Evolutionary conservation across 805 yeast species (phyloP).

Genomic region (Cyberlindnera bimundalis): DNA sequence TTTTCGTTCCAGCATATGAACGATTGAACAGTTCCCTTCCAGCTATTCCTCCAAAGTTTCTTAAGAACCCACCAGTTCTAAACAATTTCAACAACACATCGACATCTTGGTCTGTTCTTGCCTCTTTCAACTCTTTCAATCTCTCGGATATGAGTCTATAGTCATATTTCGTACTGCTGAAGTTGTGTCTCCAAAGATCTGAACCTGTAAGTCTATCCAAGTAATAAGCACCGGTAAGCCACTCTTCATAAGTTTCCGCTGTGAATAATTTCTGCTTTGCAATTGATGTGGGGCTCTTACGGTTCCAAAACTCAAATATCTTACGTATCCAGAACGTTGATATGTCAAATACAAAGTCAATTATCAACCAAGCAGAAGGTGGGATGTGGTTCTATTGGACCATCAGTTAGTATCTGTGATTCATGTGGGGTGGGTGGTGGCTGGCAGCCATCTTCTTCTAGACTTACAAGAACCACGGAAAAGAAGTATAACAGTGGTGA

Average conservation of each 20-base stretch:
- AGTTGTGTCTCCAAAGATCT: constrained; percentile 76
- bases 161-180: constrained; percentile 77
- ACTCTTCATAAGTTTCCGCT: constrained; percentile 62
- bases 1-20: constrained; percentile 84
- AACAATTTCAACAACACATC: constrained; percentile 59
- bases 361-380: constrained; percentile 37
- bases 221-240: constrained; percentile 53
- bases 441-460: no score
- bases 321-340: constrained; percentile 38
- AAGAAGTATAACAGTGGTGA: constrained; percentile 16
- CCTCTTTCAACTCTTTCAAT: constrained; percentile 55
- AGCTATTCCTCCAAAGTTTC: constrained; percentile 91
- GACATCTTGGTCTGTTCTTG: constrained; percentile 54
- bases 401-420: no score
- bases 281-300: constrained; percentile 44
- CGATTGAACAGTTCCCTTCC: constrained; percentile 75
- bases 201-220: constrained; percentile 52
- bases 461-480: constrained; percentile 20
- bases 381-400: constrained; percentile 38
- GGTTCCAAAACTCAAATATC: constrained; percentile 21
- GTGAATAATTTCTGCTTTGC: constrained; percentile 46
- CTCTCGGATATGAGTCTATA: constrained; percentile 78
- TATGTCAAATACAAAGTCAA: constrained; percentile 41
- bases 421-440: not conserved
- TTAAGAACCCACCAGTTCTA: constrained; percentile 70